These are phyloP conservation scores for Symbiodinium natans DNA, from an alignment of 73 alveolate species.

Conservation along the genomic window DNA sequence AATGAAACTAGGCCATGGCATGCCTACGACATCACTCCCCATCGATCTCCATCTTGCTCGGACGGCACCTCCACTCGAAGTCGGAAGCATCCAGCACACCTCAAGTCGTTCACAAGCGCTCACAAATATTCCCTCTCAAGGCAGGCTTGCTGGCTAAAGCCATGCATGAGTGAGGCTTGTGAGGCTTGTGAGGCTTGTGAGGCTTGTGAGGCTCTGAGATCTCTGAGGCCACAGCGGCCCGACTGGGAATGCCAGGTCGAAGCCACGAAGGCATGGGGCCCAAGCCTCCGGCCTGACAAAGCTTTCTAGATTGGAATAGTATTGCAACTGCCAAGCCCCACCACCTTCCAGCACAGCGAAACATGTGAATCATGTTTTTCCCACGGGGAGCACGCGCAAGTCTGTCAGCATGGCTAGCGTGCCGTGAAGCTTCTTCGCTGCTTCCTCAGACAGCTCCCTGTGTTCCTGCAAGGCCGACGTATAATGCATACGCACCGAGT, in stretches of 20 bases:
- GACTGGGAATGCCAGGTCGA: background rate
- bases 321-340: background rate
- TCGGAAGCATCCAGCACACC: constrained; percentile 45
- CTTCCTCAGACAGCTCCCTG: background rate
- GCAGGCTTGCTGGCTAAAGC: too few species aligned
- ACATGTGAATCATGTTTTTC: background rate
- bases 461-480: background rate
- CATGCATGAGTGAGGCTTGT: too few species aligned
- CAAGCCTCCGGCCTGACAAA: background rate
- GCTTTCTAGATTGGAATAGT: background rate
- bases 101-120: background rate
- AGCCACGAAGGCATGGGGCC: background rate
- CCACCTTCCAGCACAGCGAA: too few species aligned
- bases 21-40: too few species aligned
- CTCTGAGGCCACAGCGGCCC: background rate
- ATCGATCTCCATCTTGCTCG: too few species aligned
- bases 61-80: constrained; percentile 57
- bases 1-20: too few species aligned
- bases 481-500: background rate
- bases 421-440: background rate
- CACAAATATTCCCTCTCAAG: too few species aligned
- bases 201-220: background rate
- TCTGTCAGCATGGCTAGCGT: background rate
- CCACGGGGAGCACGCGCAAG: background rate
- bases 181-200: background rate